Evolutionary conservation across 257 asterid genomes (phyloP), one percentile per base, ranked within the genome.

Genomic region (Galeopsis tetrahit): DNA sequence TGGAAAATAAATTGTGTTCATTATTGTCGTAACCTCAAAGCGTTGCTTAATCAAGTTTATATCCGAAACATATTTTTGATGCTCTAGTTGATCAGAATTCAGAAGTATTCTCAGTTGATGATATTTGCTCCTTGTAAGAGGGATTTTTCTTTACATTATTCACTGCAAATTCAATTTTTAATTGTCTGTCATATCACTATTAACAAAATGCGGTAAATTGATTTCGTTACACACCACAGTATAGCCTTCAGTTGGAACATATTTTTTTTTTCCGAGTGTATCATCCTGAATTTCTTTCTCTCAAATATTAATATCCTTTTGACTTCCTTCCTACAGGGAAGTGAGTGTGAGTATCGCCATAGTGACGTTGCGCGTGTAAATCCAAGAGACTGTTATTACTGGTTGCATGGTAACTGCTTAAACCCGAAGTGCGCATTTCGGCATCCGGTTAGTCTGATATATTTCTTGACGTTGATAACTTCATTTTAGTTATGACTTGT

Each of bases 311-410:
- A 51, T 31, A 64, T 63, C 2, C 43, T 42, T 71, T 63, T 46
- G 32, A 35, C 44, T 78, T 71, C 21, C 70, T 70, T 69, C 64
- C 33, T 62, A 49, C 82, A 90, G 98, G 98, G 98, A 69, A 84
- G 78, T 64, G 96, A 92, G 56, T 92, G 98, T 15, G 98, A 92
- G 76, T 92, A 85, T 77, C 96, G 97, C 17, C 98, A 92, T 69
- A 92, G 98, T 81, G 98, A 92, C 39, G 5, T 55, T 67, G 97
- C 98, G 6, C 82, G 98, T 77, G 75, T 92, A 57, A 92, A 92
- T 71, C 97, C 98, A 28, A 85, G 95, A 77, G 98, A 90, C 85
- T 92, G 98, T 85, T 90, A 75, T 74, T 92, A 51, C 84, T 92
- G 98, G 98, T 63, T 88, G 59, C 71, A 88, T n/a, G 89, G 96